These are phyloP conservation scores for Strigomonas culicis DNA, from an alignment of 208 protist genomes.

Conservation along the genomic window DNA sequence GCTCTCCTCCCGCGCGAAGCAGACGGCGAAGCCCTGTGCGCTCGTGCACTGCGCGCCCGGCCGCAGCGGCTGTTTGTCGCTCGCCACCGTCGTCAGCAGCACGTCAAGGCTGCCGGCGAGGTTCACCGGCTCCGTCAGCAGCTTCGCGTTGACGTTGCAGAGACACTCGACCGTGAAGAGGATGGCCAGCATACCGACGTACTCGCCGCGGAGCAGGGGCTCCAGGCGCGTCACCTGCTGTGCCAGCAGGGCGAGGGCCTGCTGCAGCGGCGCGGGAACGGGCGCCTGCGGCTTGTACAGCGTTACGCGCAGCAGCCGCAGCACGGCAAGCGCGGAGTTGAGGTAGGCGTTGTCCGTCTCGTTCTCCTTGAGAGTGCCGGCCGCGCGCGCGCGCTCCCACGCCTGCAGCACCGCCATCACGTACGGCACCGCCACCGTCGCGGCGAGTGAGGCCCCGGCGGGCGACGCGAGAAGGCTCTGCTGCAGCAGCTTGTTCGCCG, in stretches of 20 bases:
- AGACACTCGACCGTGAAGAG: conserved; percentile 59
- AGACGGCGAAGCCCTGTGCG: conserved; percentile 67
- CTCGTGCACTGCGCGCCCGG: conserved; percentile 34
- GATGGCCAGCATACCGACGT: conserved; percentile 72
- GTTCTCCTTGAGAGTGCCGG: conserved; percentile 14
- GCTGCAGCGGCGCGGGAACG: conserved; percentile 28
- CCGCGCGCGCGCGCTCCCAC: conserved; percentile 29
- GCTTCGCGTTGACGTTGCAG: conserved; percentile 71
- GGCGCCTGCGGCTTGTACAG: conserved; percentile 42
- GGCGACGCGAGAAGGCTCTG: conserved; percentile 22
- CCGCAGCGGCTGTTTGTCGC: conserved; percentile 41
- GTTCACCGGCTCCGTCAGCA: conserved; percentile 31
- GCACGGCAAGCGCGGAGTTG: conserved; percentile 30
- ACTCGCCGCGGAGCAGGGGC: conserved; percentile 40
- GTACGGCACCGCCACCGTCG: conserved; percentile 51
- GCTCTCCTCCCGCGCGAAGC: conserved; percentile 63
- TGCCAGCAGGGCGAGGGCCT: conserved; percentile 35
- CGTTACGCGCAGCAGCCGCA: conserved; percentile 62
- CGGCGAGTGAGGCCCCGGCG: conserved; percentile 49
- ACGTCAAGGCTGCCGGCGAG: conserved; percentile 29
- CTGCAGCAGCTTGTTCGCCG: conserved; percentile 36
- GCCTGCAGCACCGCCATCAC: conserved; percentile 48
- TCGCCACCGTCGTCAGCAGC: conserved; percentile 48
- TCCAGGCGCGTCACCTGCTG: conserved; percentile 45
- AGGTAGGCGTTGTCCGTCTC: conserved; percentile 42